These are phyloP conservation scores for Curvularia hawaiiensis DNA, from an alignment of 2,329 filamentous ascomycete species.

Conservation along the genomic window DNA sequence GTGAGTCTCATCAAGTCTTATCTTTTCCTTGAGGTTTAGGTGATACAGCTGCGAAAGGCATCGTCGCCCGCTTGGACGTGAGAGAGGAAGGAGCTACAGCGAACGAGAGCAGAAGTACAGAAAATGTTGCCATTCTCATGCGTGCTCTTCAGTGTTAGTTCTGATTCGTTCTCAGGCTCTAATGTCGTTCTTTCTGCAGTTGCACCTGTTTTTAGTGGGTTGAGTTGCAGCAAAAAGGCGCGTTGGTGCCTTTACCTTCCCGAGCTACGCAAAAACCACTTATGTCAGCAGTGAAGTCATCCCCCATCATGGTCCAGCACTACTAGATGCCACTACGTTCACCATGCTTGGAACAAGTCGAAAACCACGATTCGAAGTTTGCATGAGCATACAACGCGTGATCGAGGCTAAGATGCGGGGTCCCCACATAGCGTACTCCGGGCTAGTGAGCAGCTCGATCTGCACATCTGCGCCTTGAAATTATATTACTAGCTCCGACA, in stretches of 20 bases:
- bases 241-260: background rate
- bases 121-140: background rate
- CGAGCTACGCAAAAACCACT: background rate
- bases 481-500: background rate
- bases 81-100: background rate
- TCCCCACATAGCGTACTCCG: constrained; percentile 8
- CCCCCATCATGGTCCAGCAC: background rate
- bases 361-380: background rate
- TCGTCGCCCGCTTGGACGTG: background rate
- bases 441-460: background rate
- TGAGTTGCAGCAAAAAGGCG: constrained; percentile 27
- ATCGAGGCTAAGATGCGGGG: constrained; percentile 9
- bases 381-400: background rate
- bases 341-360: background rate
- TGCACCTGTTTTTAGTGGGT: constrained; percentile 38
- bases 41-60: background rate
- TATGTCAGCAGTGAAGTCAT: background rate
- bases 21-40: background rate
- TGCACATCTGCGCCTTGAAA: constrained; percentile 1
- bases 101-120: background rate
- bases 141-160: background rate
- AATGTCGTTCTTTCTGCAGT: background rate
- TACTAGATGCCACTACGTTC: background rate
- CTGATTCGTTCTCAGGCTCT: constrained; percentile 16
- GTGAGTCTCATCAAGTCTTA: background rate